Conservation (phyloP, 148 eudicot species). For the Euryodendron excelsum region DNA sequence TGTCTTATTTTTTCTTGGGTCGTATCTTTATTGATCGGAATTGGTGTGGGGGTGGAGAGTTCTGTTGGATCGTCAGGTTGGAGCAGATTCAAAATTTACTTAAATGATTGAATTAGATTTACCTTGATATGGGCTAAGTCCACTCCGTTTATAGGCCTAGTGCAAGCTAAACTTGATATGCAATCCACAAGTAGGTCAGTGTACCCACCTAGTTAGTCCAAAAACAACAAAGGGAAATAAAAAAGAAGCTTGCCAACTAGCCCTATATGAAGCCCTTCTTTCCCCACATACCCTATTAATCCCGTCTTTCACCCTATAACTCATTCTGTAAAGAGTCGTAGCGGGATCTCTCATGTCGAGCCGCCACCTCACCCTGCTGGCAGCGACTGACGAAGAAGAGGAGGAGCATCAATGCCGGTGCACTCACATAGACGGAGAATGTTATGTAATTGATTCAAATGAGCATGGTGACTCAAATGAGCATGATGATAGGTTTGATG, state of each 20-base stretch:
- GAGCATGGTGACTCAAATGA: neutral
- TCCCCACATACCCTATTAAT: neutral
- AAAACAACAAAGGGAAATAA: neutral
- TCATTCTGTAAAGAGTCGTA: neutral
- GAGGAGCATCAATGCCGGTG: neutral
- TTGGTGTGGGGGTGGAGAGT: too few species aligned
- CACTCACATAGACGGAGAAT: neutral
- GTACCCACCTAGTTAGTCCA: neutral
- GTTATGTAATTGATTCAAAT: neutral
- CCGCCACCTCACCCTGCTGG: neutral
- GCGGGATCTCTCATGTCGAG: neutral
- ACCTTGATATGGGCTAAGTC: neutral
- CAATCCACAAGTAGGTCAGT: neutral
- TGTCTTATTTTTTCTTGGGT: too few species aligned
- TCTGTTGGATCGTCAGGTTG: too few species aligned
- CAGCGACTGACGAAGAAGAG: neutral
- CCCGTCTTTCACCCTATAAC: neutral
- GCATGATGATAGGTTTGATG: slow-evolving; percentile 5
- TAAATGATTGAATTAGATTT: neutral
- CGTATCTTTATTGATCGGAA: too few species aligned
- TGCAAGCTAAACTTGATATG: neutral
- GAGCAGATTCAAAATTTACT: too few species aligned
- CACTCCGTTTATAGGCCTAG: neutral
- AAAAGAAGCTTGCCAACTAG: neutral
- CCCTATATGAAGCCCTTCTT: neutral